These are phyloP conservation scores for Berkeleyomyces rouxiae DNA, from an alignment of 2,329 filamentous ascomycete species.

Conservation along the genomic window DNA sequence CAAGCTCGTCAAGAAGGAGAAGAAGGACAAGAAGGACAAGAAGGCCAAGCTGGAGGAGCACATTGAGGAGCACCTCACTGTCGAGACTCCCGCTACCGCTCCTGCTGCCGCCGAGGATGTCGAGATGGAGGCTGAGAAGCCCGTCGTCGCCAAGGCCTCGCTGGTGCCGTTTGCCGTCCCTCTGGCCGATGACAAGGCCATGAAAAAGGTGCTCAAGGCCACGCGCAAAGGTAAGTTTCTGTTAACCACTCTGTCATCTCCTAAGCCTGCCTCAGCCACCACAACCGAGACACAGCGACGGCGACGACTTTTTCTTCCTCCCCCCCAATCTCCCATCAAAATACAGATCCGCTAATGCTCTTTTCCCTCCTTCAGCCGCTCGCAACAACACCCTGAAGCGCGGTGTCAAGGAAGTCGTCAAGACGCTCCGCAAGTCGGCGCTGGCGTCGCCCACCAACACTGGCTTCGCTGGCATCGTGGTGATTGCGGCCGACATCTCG, in stretches of 20 bases:
- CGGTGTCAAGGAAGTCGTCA: constrained; percentile 97
- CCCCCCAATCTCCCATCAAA: not conserved
- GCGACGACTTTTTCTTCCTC: not conserved
- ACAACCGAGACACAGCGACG: not conserved
- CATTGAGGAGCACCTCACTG: constrained; percentile 47
- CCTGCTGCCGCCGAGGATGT: constrained; percentile 25
- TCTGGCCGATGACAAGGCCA: constrained; percentile 60
- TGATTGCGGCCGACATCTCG: constrained; percentile 93
- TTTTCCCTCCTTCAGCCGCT: constrained; percentile 44
- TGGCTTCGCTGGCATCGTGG: constrained; percentile 55
- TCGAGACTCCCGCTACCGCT: constrained; percentile 22
- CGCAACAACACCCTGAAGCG: constrained; percentile 93
- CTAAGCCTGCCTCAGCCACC: too few species aligned
- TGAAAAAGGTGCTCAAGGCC: constrained; percentile 43
- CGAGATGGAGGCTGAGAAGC: constrained; percentile 20
- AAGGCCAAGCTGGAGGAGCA: constrained; percentile 57
- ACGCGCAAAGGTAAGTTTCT: constrained; percentile 35
- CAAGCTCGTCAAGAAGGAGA: constrained; percentile 44
- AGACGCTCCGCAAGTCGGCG: constrained; percentile 86
- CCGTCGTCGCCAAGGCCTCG: constrained; percentile 32
- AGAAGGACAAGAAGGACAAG: constrained; percentile 44
- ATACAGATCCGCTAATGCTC: constrained; percentile 14
- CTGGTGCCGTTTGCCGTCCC: constrained; percentile 74
- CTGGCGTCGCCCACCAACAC: constrained; percentile 47
- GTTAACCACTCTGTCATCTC: not conserved